phyloP scores from a whole-genome alignment of 1,284 basidiomycete species.

The Moesziomyces sp. region DNA sequence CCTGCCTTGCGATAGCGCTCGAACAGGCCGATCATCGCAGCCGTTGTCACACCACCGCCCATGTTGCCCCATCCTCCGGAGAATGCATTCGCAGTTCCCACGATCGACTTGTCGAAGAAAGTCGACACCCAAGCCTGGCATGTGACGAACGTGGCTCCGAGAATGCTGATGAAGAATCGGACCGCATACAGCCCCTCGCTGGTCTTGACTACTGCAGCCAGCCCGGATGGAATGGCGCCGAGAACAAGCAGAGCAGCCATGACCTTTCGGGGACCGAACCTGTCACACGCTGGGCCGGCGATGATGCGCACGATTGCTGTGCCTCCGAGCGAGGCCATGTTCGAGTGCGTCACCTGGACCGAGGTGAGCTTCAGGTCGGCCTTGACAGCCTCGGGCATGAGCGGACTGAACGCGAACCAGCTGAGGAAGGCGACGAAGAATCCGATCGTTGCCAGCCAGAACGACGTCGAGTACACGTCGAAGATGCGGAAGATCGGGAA shows the following conservation, averaged over 20 bases:
- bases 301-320: slow-evolving; percentile 72
- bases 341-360: slow-evolving; percentile 73
- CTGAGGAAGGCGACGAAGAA: slow-evolving; percentile 72
- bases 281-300: slow-evolving; percentile 74
- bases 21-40: slow-evolving; percentile 75
- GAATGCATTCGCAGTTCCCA: slow-evolving; percentile 70
- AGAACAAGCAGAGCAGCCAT: slow-evolving; percentile 74
- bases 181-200: slow-evolving; percentile 72
- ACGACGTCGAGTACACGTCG: slow-evolving; percentile 73
- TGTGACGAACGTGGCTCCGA: slow-evolving; percentile 75
- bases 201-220: slow-evolving; percentile 73
- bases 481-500: slow-evolving; percentile 73
- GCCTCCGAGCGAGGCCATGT: slow-evolving; percentile 73
- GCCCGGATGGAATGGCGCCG: slow-evolving; percentile 76
- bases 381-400: slow-evolving; percentile 75
- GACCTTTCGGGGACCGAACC: slow-evolving; percentile 72
- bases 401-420: slow-evolving; percentile 77
- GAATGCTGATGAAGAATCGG: slow-evolving; percentile 72
- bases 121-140: slow-evolving; percentile 74
- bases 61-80: slow-evolving; percentile 70
- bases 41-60: slow-evolving; percentile 71
- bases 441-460: slow-evolving; percentile 70
- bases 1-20: slow-evolving; percentile 70
- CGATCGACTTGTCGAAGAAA: slow-evolving; percentile 75
- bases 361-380: slow-evolving; percentile 73